Evolutionary conservation across 805 yeast genomes (phyloP).

Genomic region (Candida palmyrensis): DNA sequence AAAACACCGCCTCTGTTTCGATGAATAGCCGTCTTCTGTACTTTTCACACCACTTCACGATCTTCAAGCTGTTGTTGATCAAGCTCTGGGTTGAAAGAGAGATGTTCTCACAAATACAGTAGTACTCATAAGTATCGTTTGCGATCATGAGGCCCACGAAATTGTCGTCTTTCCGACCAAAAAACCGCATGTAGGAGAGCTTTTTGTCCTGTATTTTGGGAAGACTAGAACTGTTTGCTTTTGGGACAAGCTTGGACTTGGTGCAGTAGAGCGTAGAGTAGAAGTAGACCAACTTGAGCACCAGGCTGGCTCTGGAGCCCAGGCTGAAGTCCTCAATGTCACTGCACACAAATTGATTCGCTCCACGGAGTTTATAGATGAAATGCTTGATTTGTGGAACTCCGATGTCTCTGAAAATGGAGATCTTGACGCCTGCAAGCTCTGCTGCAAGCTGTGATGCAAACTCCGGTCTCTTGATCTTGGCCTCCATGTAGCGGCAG

Average conservation of each 20-base stretch:
- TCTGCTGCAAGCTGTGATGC: conserved; percentile 19
- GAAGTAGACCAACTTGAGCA: conserved; percentile 34
- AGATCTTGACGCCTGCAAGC: conserved; percentile 12
- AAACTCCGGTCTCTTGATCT: conserved; percentile 18
- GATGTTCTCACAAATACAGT: conserved; percentile 34
- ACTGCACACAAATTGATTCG: conserved; percentile 60
- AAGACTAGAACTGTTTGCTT: too few relatives aligned
- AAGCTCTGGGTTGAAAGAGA: conserved; percentile 50
- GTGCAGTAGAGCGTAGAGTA: conserved; percentile 23
- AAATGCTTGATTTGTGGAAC: conserved; percentile 62
- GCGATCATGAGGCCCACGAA: conserved; percentile 33
- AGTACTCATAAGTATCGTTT: conserved; percentile 29
- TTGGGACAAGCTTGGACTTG: conserved; percentile 6
- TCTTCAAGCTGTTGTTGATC: conserved; percentile 54
- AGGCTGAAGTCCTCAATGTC: conserved; percentile 19
- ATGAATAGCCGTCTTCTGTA: conserved; percentile 69
- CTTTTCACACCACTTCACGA: conserved; percentile 72
- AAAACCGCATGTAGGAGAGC: conserved; percentile 44
- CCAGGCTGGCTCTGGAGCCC: conserved; percentile 18
- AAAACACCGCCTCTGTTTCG: conserved; percentile 62
- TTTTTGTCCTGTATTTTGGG: conserved; percentile 24
- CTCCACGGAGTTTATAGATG: conserved; percentile 64
- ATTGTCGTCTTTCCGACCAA: conserved; percentile 8
- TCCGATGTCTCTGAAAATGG: conserved; percentile 17
- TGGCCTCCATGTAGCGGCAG: conserved; percentile 45